Percentiles rank a stretch among this genome's conserved stretches.
phyloP scores from a whole-genome alignment of 306 rosid species.

The Acacia crassicarpa region DNA sequence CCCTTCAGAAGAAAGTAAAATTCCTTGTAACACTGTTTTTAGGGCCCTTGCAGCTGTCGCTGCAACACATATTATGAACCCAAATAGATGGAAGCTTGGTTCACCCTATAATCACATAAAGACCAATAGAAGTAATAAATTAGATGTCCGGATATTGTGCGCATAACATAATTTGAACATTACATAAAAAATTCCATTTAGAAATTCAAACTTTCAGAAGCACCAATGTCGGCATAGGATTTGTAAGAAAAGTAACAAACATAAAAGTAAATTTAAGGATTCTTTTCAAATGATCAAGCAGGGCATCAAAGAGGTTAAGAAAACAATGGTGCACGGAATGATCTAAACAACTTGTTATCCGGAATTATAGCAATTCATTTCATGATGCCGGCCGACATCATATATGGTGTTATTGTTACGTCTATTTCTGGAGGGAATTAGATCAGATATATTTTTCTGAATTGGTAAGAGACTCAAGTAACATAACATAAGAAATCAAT shows the following conservation, averaged over 20 bases:
- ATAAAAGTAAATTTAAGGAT: not conserved
- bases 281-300: not conserved
- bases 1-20: slow-evolving; percentile 99
- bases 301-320: not conserved
- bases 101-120: slow-evolving; percentile 68
- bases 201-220: not conserved
- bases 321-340: slow-evolving; percentile 16
- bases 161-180: slow-evolving; percentile 6
- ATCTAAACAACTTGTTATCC: slow-evolving; percentile 16
- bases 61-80: slow-evolving; percentile 85
- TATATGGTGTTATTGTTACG: not conserved
- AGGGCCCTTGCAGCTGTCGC: slow-evolving; percentile 99
- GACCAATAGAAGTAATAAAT: slow-evolving; percentile 23
- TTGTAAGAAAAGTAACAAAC: slow-evolving; percentile 3
- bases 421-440: not conserved
- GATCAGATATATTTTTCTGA: not conserved
- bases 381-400: not conserved
- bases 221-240: not conserved
- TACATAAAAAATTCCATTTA: not conserved
- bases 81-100: slow-evolving; percentile 98
- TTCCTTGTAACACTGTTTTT: slow-evolving; percentile 92
- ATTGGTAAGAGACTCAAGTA: not conserved
- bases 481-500: not conserved
- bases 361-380: slow-evolving; percentile 18
- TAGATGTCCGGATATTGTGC: slow-evolving; percentile 20